Conservation (phyloP, 345 rosid species). For the Populus pruinosa region DNA sequence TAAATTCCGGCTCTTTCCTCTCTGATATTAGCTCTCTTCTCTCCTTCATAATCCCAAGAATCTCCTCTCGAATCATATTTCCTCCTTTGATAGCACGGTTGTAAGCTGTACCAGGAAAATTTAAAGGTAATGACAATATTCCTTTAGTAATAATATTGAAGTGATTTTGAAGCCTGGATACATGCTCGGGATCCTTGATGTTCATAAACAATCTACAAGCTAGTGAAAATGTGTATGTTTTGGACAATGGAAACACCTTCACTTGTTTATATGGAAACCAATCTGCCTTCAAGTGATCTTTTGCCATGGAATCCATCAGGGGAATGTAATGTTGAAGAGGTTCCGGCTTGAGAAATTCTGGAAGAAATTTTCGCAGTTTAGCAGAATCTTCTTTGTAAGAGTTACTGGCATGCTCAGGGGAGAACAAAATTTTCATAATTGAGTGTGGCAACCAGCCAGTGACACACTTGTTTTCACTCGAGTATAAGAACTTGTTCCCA, state of each 20-base stretch:
- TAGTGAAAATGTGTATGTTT: constrained; percentile 9
- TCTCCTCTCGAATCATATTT: not conserved
- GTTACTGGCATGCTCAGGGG: not conserved
- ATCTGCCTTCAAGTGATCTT: not conserved
- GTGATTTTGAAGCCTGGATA: not conserved
- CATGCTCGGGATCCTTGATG: not conserved
- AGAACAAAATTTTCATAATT: not conserved
- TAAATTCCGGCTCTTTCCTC: not conserved
- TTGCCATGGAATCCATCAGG: constrained; percentile 13
- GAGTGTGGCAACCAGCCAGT: constrained; percentile 12
- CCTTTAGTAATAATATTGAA: not conserved
- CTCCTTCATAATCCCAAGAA: not conserved
- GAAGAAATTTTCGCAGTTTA: not conserved
- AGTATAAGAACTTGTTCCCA: constrained; percentile 18
- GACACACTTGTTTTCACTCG: constrained; percentile 2
- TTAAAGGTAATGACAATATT: constrained; percentile 3
- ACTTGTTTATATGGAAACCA: constrained; percentile 3
- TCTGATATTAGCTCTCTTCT: not conserved
- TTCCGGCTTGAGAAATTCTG: not conserved
- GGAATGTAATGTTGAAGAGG: constrained; percentile 11
- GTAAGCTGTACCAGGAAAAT: constrained; percentile 15
- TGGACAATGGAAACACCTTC: constrained; percentile 2
- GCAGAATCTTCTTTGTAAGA: too few relatives aligned
- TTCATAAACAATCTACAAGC: constrained; percentile 13
- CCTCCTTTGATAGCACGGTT: not conserved